Conservation (phyloP, 108 stramenopile species). For the Skeletonema menzelii region DNA sequence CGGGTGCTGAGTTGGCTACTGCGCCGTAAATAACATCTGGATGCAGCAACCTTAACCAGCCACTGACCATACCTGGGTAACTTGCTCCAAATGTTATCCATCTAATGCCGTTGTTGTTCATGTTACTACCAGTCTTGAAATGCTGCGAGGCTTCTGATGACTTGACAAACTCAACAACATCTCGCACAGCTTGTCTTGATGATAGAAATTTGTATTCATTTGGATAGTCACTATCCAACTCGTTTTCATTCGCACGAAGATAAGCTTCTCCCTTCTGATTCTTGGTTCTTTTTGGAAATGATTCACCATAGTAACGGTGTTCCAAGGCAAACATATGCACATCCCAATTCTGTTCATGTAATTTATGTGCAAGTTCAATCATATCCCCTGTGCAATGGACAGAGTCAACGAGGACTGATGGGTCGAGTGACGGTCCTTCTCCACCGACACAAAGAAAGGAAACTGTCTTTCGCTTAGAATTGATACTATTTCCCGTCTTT, state of each 20-base stretch:
- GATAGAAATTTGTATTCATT: conserved; percentile 54
- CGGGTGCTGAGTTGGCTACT: conserved; percentile 84
- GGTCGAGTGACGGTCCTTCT: conserved; percentile 79
- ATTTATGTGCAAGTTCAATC: conserved; percentile 66
- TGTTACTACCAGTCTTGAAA: neutral
- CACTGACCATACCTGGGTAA: conserved; percentile 89
- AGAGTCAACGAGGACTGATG: conserved; percentile 69
- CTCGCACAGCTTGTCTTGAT: conserved; percentile 81
- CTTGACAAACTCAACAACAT: conserved; percentile 73
- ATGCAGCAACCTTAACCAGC: conserved; percentile 80
- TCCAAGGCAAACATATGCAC: conserved; percentile 82
- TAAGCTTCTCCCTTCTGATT: neutral
- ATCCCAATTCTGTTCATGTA: conserved; percentile 25
- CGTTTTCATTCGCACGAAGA: conserved; percentile 12
- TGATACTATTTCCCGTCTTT: neutral
- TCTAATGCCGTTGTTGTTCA: neutral
- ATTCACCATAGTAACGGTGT: conserved; percentile 91
- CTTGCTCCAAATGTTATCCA: conserved; percentile 90
- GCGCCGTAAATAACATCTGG: conserved; percentile 82
- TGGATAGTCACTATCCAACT: neutral
- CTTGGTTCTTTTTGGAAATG: conserved; percentile 48
- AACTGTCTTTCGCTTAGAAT: conserved; percentile 6
- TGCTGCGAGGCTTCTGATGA: conserved; percentile 20
- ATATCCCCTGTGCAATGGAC: conserved; percentile 92
- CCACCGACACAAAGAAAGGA: conserved; percentile 88